phyloP scores from a whole-genome alignment of 805 yeast species.

The Danielia reshetovae region DNA sequence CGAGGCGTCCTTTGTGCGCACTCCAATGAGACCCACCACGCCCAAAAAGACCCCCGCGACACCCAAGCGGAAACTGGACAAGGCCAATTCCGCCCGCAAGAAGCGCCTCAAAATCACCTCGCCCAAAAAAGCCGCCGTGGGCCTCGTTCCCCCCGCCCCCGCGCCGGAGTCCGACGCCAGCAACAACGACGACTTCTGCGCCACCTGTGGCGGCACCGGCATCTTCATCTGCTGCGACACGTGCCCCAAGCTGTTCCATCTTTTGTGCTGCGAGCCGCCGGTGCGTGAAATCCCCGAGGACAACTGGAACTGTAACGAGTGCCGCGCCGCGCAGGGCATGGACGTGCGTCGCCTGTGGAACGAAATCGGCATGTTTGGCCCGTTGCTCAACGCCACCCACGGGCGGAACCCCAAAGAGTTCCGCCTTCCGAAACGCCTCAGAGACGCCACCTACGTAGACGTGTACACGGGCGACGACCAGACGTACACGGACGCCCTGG shows the following conservation, averaged over 20 bases:
- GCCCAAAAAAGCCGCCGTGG: conserved; percentile 25
- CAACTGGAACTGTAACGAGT: conserved; percentile 84
- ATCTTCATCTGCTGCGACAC: conserved; percentile 89
- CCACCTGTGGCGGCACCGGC: conserved; percentile 89
- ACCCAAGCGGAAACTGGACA: background rate
- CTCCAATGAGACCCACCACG: background rate
- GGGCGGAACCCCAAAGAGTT: conserved; percentile 43
- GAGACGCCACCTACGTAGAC: conserved; percentile 64
- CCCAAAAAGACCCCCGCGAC: conserved; percentile 5
- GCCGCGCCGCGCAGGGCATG: conserved; percentile 45
- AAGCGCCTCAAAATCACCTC: conserved; percentile 28
- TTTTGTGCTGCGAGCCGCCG: conserved; percentile 89
- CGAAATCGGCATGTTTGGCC: conserved; percentile 47
- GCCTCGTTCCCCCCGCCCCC: conserved; percentile 8
- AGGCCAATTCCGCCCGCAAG: conserved; percentile 5
- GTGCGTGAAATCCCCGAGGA: conserved; percentile 80
- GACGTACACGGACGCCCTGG: conserved; percentile 55
- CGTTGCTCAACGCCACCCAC: conserved; percentile 63
- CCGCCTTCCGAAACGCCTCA: conserved; percentile 59
- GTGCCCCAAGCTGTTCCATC: conserved; percentile 90
- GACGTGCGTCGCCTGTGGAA: conserved; percentile 19
- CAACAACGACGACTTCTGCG: conserved; percentile 81
- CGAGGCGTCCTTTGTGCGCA: conserved; percentile 13
- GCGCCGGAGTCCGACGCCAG: conserved; percentile 12
- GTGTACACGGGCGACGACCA: conserved; percentile 66